Percentiles rank a stretch among this genome's conserved stretches.
These are phyloP conservation scores for Leccinum fallax DNA, from an alignment of 1,284 basidiomycete genomes.

Conservation along the genomic window DNA sequence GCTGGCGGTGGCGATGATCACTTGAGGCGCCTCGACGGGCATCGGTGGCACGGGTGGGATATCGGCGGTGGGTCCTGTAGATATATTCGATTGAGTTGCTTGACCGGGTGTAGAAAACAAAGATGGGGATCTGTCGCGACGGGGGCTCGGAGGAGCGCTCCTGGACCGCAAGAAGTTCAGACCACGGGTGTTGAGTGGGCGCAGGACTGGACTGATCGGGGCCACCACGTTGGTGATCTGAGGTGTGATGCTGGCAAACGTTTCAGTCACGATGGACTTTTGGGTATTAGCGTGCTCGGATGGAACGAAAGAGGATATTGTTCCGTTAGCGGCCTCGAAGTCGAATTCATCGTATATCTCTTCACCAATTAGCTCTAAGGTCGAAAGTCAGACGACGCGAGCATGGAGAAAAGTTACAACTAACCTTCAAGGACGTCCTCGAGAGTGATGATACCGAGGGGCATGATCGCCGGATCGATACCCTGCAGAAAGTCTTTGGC, in stretches of 20 bases:
- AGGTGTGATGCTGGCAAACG: constrained; percentile 26
- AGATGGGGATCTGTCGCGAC: constrained; percentile 21
- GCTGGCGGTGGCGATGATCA: background rate
- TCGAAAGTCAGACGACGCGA: constrained; percentile 2
- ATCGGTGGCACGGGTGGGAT: background rate
- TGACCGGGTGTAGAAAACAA: constrained; percentile 13
- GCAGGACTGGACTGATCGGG: constrained; percentile 37
- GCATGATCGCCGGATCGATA: constrained; percentile 74
- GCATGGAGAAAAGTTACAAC: constrained; percentile 1
- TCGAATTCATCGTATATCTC: constrained; percentile 91
- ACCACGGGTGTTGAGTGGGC: constrained; percentile 49
- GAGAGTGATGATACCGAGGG: constrained; percentile 71
- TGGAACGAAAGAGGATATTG: constrained; percentile 55
- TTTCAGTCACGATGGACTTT: constrained; percentile 23
- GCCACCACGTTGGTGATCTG: constrained; percentile 30
- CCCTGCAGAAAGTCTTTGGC: constrained; percentile 78
- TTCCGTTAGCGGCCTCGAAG: constrained; percentile 67
- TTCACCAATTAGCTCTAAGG: constrained; percentile 81
- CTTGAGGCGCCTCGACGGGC: background rate
- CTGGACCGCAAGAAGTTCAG: constrained; percentile 56
- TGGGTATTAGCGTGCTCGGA: constrained; percentile 33
- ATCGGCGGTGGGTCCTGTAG: background rate
- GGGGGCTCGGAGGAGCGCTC: constrained; percentile 59
- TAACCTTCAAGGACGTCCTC: constrained; percentile 63
- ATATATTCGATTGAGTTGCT: background rate